Conservation (phyloP, 306 rosid species). For the Cicer bijugum region DNA sequence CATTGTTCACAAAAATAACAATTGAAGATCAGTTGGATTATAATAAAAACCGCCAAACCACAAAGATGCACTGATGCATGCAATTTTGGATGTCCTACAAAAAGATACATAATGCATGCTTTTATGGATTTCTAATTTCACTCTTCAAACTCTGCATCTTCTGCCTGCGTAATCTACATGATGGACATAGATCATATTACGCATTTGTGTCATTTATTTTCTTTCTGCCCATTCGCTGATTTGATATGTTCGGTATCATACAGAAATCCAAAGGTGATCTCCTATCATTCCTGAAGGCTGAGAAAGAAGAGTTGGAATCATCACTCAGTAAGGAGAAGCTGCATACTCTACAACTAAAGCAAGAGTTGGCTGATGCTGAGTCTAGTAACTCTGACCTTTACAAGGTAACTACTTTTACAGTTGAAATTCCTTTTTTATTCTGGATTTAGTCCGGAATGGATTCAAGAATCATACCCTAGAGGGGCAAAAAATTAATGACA, state of each 20-base stretch:
- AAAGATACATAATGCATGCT: constrained; percentile 24
- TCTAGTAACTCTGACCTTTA: constrained; percentile 76
- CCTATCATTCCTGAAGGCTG: constrained; percentile 63
- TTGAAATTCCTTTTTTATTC: constrained; percentile 18
- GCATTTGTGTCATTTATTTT: constrained; percentile 29
- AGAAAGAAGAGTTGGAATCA: constrained; percentile 81
- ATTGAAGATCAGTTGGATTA: constrained; percentile 20
- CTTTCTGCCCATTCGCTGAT: constrained; percentile 27
- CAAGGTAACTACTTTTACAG: constrained; percentile 59
- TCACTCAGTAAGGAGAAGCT: constrained; percentile 70
- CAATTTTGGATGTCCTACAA: constrained; percentile 10
- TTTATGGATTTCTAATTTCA: constrained; percentile 4
- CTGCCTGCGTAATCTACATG: not conserved
- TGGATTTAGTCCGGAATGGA: constrained; percentile 33
- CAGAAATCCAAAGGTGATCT: constrained; percentile 76
- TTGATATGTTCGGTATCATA: constrained; percentile 37
- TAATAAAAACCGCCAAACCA: constrained; percentile 7
- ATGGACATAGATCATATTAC: not conserved
- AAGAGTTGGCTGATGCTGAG: constrained; percentile 78
- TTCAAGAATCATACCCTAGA: constrained; percentile 26
- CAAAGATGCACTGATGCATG: not conserved
- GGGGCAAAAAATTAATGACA: not conserved
- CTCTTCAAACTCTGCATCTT: not conserved
- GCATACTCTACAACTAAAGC: constrained; percentile 72
- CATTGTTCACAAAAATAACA: not conserved